These are phyloP conservation scores for Boletus speciosus DNA, from an alignment of 768 basidiomycete genomes.

Conservation along the genomic window DNA sequence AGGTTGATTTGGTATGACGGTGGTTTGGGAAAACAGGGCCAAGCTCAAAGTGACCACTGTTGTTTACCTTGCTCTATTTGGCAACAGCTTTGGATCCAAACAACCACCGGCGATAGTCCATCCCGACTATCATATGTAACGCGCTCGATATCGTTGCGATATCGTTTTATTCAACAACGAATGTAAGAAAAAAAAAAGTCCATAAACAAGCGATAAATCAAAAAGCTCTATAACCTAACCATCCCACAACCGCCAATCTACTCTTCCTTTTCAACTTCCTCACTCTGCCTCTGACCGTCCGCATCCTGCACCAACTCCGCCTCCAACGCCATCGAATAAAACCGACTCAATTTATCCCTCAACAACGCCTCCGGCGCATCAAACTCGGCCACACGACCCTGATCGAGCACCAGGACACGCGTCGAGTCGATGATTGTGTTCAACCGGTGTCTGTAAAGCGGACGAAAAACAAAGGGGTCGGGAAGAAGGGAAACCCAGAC, in stretches of 20 bases:
- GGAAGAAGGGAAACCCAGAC: too few relatives aligned
- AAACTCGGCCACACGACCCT: conserved; percentile 81
- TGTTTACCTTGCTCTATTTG: too few relatives aligned
- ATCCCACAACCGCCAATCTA: too few relatives aligned
- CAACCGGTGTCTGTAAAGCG: conserved; percentile 56
- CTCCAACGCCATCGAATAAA: conserved; percentile 62
- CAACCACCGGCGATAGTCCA: too few relatives aligned
- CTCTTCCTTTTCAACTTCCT: background rate
- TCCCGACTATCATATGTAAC: too few relatives aligned
- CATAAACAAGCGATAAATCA: too few relatives aligned
- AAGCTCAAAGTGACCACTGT: too few relatives aligned
- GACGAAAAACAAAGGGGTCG: background rate
- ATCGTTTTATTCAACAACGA: too few relatives aligned
- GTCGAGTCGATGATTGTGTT: conserved; percentile 85
- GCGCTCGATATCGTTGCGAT: too few relatives aligned
- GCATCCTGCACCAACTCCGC: conserved; percentile 44
- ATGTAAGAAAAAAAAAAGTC: background rate
- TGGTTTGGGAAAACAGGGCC: background rate
- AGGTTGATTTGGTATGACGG: background rate
- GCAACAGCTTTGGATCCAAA: too few relatives aligned
- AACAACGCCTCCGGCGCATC: conserved; percentile 68
- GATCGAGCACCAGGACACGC: conserved; percentile 76
- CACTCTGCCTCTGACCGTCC: background rate
- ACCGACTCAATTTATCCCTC: conserved; percentile 50
- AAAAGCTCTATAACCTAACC: too few relatives aligned